Conservation (phyloP, 495 filamentous ascomycete species). For the Lophiotrema nucula region DNA sequence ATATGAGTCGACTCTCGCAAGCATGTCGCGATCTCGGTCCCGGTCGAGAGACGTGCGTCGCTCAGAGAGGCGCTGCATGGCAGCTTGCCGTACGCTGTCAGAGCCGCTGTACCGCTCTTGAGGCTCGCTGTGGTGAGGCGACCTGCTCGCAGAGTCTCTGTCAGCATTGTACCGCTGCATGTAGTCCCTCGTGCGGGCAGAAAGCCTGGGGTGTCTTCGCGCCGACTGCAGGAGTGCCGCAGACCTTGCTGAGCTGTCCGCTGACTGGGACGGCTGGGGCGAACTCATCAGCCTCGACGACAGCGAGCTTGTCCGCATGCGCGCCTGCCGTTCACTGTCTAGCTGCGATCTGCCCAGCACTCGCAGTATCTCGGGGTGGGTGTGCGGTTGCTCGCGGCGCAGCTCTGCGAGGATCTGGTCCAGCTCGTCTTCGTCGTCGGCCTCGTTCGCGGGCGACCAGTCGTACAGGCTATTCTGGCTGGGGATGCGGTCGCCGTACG, state of each 20-base stretch:
- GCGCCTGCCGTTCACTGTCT: conserved; percentile 33
- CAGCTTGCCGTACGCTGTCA: conserved; percentile 24
- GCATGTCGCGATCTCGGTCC: conserved; percentile 47
- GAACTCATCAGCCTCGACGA: conserved; percentile 49
- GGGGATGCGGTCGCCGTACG: conserved; percentile 52
- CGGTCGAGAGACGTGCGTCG: conserved; percentile 41
- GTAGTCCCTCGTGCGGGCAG: conserved; percentile 28
- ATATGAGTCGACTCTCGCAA: conserved; percentile 50
- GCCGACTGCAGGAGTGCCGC: conserved; percentile 35
- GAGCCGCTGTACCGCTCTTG: conserved; percentile 12
- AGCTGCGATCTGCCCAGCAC: conserved; percentile 40
- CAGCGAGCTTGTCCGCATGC: conserved; percentile 37
- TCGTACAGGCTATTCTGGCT: conserved; percentile 56
- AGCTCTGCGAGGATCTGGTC: conserved; percentile 40
- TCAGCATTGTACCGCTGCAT: conserved; percentile 23
- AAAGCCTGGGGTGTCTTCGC: conserved; percentile 31
- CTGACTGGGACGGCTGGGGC: conserved; percentile 35
- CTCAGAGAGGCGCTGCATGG: conserved; percentile 30
- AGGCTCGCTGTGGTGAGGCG: conserved; percentile 7
- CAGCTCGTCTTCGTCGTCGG: conserved; percentile 51
- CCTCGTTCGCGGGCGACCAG: conserved; percentile 57
- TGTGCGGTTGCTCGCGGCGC: conserved; percentile 40
- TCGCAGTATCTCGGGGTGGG: conserved; percentile 41
- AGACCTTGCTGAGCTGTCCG: conserved; percentile 32
- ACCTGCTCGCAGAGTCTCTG: conserved; percentile 22